Evolutionary conservation across 768 basidiomycete genomes (phyloP).

Genomic region (Baorangia bicolor): DNA sequence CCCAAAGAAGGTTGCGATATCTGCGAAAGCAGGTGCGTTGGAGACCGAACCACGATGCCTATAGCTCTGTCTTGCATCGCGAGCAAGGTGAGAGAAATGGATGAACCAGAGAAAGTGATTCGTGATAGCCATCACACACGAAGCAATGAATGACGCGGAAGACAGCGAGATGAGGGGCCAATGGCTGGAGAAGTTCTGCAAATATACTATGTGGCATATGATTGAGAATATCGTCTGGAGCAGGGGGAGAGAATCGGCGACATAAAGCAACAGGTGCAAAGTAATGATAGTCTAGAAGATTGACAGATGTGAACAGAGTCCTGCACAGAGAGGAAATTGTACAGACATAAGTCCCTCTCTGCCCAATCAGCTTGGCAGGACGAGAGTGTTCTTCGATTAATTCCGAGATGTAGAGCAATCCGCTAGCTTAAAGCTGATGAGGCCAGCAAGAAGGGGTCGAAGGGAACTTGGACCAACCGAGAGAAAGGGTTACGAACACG

Average conservation of each 20-base stretch:
- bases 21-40: constrained; percentile 52
- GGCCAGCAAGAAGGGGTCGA: background rate
- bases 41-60: constrained; percentile 43
- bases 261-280: constrained; percentile 74
- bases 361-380: constrained; percentile 77
- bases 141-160: constrained; percentile 79
- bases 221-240: constrained; percentile 76
- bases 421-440: constrained; percentile 64
- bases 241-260: constrained; percentile 80
- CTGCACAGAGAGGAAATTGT: background rate
- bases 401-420: constrained; percentile 90
- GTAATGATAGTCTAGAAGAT: constrained; percentile 67
- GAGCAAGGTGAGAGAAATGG: constrained; percentile 77
- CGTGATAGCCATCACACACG: constrained; percentile 77
- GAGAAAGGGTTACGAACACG: constrained; percentile 85
- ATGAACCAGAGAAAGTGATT: constrained; percentile 99
- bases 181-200: constrained; percentile 83
- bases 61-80: constrained; percentile 54
- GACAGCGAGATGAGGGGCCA: constrained; percentile 96
- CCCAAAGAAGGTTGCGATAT: constrained; percentile 82
- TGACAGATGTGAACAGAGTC: constrained; percentile 5
- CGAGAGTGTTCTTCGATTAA: constrained; percentile 92
- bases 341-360: constrained; percentile 85
- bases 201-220: constrained; percentile 82
- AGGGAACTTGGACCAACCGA: constrained; percentile 55